phyloP scores from a whole-genome alignment of 345 rosid species.

The Garcia nutans region DNA sequence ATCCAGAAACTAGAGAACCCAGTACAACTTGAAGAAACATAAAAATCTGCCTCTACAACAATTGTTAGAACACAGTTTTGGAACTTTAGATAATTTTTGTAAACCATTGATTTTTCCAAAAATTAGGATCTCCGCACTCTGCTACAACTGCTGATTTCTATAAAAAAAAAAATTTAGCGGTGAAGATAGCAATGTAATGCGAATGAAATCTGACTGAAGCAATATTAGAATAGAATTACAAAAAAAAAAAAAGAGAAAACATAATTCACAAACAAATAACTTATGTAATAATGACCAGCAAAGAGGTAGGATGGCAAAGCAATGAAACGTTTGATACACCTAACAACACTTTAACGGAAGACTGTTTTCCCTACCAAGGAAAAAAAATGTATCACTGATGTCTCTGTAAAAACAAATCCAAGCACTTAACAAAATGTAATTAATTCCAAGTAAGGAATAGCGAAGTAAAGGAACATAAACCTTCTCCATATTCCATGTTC shows the following conservation, averaged over 20 bases:
- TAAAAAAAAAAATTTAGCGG: neutral
- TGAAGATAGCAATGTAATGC: neutral
- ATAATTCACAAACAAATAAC: neutral
- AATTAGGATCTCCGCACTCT: neutral
- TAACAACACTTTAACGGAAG: neutral
- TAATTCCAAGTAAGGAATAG: neutral
- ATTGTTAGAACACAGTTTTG: slow-evolving; percentile 7
- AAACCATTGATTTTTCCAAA: neutral
- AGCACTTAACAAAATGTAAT: neutral
- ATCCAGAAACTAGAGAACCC: neutral
- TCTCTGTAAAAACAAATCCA: slow-evolving; percentile 2
- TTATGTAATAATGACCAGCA: neutral
- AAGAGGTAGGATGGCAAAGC: neutral
- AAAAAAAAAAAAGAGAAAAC: neutral
- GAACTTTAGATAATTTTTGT: neutral
- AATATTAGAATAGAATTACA: neutral
- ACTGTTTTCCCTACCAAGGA: neutral
- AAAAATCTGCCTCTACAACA: neutral
- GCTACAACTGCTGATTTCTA: neutral
- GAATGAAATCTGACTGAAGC: neutral
- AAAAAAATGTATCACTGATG: neutral
- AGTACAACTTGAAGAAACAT: slow-evolving; percentile 2
- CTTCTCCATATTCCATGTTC: slow-evolving; percentile 99
- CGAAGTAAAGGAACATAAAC: slow-evolving; percentile 41
- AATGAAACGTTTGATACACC: neutral